These are phyloP conservation scores for Avicennia marina DNA, from an alignment of 257 asterid species.

Conservation along the genomic window DNA sequence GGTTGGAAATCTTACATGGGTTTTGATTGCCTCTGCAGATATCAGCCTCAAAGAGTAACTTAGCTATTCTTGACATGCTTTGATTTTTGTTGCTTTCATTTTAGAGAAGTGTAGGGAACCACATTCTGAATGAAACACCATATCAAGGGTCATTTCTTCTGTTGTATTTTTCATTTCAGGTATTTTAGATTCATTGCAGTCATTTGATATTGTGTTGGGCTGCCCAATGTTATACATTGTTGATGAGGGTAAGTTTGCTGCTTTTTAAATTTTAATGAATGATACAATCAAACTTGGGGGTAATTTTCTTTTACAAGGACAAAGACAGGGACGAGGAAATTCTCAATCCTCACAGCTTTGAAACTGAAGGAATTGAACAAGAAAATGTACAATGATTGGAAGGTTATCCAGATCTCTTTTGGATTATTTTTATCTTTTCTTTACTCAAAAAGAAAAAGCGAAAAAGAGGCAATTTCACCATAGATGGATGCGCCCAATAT, in stretches of 20 bases:
- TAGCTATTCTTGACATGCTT: conserved; percentile 10
- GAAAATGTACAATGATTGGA: conserved; percentile 5
- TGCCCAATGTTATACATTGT: no score
- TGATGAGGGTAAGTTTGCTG: no score
- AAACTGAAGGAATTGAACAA: conserved; percentile 1
- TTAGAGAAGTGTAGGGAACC: conserved; percentile 6
- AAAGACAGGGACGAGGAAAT: neutral
- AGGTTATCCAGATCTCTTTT: conserved; percentile 27
- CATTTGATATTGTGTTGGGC: no score
- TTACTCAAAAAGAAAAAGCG: neutral
- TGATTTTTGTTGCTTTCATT: conserved; percentile 4
- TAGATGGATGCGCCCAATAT: conserved; percentile 24
- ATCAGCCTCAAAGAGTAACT: conserved; percentile 8
- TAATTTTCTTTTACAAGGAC: no score
- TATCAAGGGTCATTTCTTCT: neutral
- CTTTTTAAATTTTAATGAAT: no score
- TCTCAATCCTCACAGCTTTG: neutral
- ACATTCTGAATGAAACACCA: neutral
- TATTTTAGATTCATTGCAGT: neutral
- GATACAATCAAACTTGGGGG: no score
- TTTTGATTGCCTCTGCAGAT: conserved; percentile 11
- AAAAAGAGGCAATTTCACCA: neutral
- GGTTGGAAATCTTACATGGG: conserved; percentile 19
- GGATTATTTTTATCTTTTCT: conserved; percentile 16
- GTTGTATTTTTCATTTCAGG: neutral